Evolutionary conservation across 2,329 filamentous ascomycete species (phyloP), one percentile per base, ranked within the genome.

Genomic region (Lachnellula suecica): DNA sequence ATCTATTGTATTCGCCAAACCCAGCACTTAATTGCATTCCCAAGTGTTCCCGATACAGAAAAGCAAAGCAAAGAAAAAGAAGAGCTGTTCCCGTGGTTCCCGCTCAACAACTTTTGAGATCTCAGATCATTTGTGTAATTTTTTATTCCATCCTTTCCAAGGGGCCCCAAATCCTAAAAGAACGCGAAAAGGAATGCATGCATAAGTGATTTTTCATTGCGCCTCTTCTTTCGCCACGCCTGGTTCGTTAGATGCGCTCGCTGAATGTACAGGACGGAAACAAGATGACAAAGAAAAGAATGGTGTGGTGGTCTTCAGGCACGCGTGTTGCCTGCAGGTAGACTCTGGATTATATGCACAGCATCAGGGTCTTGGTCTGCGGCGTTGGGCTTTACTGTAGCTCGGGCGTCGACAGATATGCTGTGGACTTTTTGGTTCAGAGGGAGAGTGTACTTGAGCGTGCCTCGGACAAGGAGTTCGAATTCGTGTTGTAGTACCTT

Each of bases 401-500:
- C 79, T 59, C 82, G 75, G 27, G 81, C 82, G 9, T 81, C 79
- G 41, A 87, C 82, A 7, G 79, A 75, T 8, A 81, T 79, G 58
- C 79, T 85, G 57, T 82, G 74, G 34, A 83, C 70, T 49, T 77
- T 79, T 59, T 81, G 79, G 61, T 81, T 86, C 47, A 87, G 72
- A 2, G 83, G 83, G 29, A 87, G 73, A n/a, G 63, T 62, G 51
- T 99, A 99, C 66, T 92, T 91, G 61, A 99, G 78, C 13, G 94
- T 88, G 20, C 94, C 94, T 62, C 94, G 87, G 38, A 99, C 82
- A 55, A 97, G 93, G 44, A 99, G 79, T 61, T 97, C 91, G 62
- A 97, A 99, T 41, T 93, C 89, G 69, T 97, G 89, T 59, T 95
- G 84, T 46, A 97, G 78, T 43, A 97, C 92, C 54, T 85, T 82